Conservation (phyloP, 306 rosid genomes). For the Acmispon strigosus region DNA sequence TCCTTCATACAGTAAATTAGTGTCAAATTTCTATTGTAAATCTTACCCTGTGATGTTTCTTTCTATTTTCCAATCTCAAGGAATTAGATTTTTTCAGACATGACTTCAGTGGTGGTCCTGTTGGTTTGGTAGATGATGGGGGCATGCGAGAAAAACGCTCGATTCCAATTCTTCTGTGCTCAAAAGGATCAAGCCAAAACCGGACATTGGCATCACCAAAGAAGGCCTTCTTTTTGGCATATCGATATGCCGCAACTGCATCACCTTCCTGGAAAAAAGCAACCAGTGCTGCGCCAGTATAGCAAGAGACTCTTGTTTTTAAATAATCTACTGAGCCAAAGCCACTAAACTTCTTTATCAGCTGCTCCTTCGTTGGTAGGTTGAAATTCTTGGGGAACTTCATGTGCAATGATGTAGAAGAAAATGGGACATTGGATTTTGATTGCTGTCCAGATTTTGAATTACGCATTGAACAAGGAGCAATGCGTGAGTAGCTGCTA, state of each 20-base stretch:
- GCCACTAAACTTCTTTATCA: conserved; percentile 31
- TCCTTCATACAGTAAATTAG: neutral
- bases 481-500: neutral
- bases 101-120: conserved; percentile 27
- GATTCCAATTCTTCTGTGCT: conserved; percentile 16
- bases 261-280: conserved; percentile 21
- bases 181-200: conserved; percentile 31
- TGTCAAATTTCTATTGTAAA: conserved; percentile 26
- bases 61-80: conserved; percentile 2
- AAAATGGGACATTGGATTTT: neutral
- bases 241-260: conserved; percentile 28
- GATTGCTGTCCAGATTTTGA: conserved; percentile 5
- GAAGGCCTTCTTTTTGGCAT: conserved; percentile 27
- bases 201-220: conserved; percentile 25
- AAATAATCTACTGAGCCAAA: conserved; percentile 35
- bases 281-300: conserved; percentile 26
- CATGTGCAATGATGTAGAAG: conserved; percentile 20
- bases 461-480: conserved; percentile 20
- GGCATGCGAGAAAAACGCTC: neutral
- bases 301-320: conserved; percentile 14
- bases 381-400: conserved; percentile 35
- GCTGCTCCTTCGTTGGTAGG: conserved; percentile 27
- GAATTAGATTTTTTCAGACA: conserved; percentile 27
- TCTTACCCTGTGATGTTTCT: conserved; percentile 32
- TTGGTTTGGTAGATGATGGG: conserved; percentile 8